phyloP scores from a whole-genome alignment of 2,329 filamentous ascomycete genomes.

The Biscogniauxia mediterranea region DNA sequence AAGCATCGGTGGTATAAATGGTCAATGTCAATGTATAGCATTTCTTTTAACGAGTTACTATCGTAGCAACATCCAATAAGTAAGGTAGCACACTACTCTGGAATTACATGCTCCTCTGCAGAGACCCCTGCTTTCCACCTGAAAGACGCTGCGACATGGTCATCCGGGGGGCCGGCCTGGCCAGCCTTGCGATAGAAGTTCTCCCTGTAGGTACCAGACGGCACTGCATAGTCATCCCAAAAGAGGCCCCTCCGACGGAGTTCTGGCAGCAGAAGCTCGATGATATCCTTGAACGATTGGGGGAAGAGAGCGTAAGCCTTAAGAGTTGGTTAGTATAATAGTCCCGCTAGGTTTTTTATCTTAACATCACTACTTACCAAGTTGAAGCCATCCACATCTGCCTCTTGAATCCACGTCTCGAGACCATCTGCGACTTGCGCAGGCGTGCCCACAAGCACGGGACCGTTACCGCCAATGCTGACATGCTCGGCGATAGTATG shows the following conservation, averaged over 20 bases:
- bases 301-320: constrained; percentile 66
- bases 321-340: background rate
- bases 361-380: constrained; percentile 48
- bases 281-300: constrained; percentile 65
- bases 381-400: constrained; percentile 74
- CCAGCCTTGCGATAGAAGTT: constrained; percentile 55
- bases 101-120: constrained; percentile 30
- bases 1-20: no score
- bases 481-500: constrained; percentile 66
- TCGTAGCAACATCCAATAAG: no score
- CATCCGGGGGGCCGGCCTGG: constrained; percentile 46
- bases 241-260: constrained; percentile 58
- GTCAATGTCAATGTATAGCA: no score
- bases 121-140: constrained; percentile 37
- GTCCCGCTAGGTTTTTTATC: background rate
- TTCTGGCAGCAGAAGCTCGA: constrained; percentile 64
- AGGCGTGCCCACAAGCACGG: constrained; percentile 63
- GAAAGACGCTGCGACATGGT: constrained; percentile 53
- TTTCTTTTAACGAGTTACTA: no score
- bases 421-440: constrained; percentile 64
- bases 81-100: constrained; percentile 17
- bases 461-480: constrained; percentile 65
- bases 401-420: constrained; percentile 65
- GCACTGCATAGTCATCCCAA: constrained; percentile 52
- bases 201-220: constrained; percentile 59